Conservation (phyloP, 176 grass and related monocot species). For the Phragmites australis region DNA sequence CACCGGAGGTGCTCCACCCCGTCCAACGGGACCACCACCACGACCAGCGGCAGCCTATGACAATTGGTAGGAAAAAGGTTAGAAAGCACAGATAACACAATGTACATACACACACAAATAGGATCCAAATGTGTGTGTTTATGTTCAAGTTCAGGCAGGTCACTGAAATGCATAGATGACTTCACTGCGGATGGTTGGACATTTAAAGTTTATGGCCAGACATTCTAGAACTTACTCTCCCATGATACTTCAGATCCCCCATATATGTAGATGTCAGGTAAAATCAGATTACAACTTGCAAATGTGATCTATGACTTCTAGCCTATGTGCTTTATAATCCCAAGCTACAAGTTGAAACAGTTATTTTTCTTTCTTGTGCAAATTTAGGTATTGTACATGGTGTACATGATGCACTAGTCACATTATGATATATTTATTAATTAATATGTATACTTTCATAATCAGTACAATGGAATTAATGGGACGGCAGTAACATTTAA, state of each 20-base stretch:
- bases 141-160: neutral
- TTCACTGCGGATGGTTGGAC: neutral
- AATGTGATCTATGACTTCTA: neutral
- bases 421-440: neutral
- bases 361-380: neutral
- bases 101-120: neutral
- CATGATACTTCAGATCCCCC: neutral
- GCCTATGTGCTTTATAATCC: neutral
- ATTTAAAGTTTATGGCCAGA: neutral
- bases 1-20: conserved; percentile 37
- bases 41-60: conserved; percentile 47
- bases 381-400: neutral
- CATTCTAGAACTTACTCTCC: neutral
- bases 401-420: neutral
- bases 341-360: neutral
- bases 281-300: neutral
- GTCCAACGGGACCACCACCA: conserved; percentile 48
- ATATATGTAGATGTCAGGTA: neutral
- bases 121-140: neutral
- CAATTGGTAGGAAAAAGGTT: conserved; percentile 1
- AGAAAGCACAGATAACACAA: neutral
- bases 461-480: neutral
- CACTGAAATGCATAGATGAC: neutral
- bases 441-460: neutral
- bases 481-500: neutral